Conservation (phyloP, 2,329 filamentous ascomycete species). For the Pleomassaria siparia region DNA sequence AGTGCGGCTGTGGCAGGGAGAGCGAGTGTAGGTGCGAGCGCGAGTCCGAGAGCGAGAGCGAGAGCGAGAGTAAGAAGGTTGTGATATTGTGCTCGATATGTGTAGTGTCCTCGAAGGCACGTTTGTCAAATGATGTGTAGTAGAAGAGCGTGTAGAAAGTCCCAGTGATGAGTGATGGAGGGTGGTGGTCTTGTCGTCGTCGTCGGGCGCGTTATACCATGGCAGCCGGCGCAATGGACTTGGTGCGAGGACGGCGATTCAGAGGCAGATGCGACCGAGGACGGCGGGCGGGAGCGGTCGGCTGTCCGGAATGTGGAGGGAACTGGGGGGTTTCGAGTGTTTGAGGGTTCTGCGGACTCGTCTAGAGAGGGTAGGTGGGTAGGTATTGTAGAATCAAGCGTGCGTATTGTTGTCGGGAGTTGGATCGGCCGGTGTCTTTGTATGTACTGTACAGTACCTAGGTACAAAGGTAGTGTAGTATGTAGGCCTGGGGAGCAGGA, state of each 20-base stretch:
- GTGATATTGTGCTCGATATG: background rate
- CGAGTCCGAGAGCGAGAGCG: background rate
- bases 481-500: no score
- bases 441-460: no score
- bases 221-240: slow-evolving; percentile 10
- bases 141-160: background rate
- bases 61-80: background rate
- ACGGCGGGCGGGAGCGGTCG: slow-evolving; percentile 4
- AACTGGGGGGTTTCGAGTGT: background rate
- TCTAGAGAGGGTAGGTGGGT: slow-evolving; percentile 2
- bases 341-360: slow-evolving; percentile 3
- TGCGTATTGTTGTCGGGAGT: background rate
- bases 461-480: no score
- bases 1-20: background rate
- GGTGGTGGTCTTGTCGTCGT: background rate
- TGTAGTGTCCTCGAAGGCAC: no score
- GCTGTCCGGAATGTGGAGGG: no score
- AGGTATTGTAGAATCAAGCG: background rate
- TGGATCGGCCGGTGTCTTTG: no score
- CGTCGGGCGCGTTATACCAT: slow-evolving; percentile 11
- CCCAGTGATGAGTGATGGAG: background rate
- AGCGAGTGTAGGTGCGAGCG: background rate
- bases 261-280: slow-evolving; percentile 10
- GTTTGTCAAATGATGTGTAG: no score
- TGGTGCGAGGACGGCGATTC: slow-evolving; percentile 2